These are phyloP conservation scores for Diaporthe capsici DNA, from an alignment of 2,329 filamentous ascomycete genomes.

Conservation along the genomic window DNA sequence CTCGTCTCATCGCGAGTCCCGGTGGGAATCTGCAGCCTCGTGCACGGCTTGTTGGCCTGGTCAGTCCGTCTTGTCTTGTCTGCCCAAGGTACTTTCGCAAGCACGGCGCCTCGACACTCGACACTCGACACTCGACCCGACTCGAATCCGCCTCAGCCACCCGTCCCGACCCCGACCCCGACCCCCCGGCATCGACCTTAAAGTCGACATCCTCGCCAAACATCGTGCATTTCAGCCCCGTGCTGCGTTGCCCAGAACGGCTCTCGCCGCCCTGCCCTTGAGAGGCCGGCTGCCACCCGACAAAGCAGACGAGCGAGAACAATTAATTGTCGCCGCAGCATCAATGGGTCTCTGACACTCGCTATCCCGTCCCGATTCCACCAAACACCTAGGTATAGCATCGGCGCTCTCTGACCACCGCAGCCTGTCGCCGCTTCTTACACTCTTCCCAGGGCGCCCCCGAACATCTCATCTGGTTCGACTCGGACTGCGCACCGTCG, in stretches of 20 bases:
- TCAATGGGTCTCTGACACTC: slow-evolving; percentile 29
- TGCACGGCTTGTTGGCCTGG: neutral
- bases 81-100: slow-evolving; percentile 1
- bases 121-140: neutral
- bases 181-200: neutral
- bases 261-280: neutral
- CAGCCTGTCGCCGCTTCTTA: neutral
- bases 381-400: slow-evolving; percentile 50
- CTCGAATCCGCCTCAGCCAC: neutral
- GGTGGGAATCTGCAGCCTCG: neutral
- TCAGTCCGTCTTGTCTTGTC: neutral
- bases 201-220: neutral
- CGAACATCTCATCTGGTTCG: neutral
- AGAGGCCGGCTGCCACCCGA: neutral
- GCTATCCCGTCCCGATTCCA: neutral
- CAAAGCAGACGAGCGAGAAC: slow-evolving; percentile 28
- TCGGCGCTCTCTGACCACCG: slow-evolving; percentile 52
- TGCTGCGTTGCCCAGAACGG: neutral
- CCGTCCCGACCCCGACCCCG: neutral
- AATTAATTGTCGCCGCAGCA: slow-evolving; percentile 37
- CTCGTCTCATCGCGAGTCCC: slow-evolving; percentile 10
- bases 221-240: neutral
- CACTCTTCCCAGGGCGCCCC: slow-evolving; percentile 35
- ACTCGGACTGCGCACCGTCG: neutral
- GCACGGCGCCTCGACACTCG: neutral